Conservation (phyloP, 176 grass and related monocot species). For the Rhipidocladum racemiflorum region DNA sequence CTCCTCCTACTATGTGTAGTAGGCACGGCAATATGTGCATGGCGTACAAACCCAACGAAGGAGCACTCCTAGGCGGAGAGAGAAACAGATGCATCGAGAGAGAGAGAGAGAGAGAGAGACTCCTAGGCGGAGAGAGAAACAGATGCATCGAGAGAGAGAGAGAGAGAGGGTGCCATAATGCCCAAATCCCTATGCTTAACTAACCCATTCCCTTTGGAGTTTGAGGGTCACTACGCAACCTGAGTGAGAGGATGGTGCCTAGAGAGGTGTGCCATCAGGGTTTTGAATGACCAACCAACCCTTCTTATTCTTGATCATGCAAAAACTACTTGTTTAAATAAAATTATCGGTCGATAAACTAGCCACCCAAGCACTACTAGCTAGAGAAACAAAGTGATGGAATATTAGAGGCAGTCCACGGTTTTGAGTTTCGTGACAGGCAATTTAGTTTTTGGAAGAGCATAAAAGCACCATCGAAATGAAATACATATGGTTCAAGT, state of each 20-base stretch:
- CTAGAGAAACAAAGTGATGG: neutral
- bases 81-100: slow-evolving; percentile 18
- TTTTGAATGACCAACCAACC: slow-evolving; percentile 25
- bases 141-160: neutral
- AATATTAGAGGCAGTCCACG: too few species aligned
- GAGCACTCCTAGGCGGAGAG: too few species aligned
- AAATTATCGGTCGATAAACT: neutral
- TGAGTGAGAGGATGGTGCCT: slow-evolving; percentile 44
- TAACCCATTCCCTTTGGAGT: slow-evolving; percentile 63
- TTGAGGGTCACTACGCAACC: slow-evolving; percentile 44
- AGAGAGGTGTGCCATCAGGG: slow-evolving; percentile 50
- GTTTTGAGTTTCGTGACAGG: too few species aligned
- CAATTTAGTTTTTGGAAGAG: too few species aligned
- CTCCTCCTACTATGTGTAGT: too few species aligned
- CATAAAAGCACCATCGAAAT: too few species aligned
- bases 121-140: too few species aligned
- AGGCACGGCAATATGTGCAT: neutral
- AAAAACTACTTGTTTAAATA: neutral
- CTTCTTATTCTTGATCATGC: neutral
- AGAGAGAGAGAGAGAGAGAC: neutral
- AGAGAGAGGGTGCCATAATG: slow-evolving; percentile 38
- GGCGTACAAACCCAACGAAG: neutral
- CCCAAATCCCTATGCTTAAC: slow-evolving; percentile 89
- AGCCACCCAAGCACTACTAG: neutral
- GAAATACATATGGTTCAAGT: neutral